Base-by-base conservation (phyloP, 305 asterid genomes). In the Petunia hybrid region DNA sequence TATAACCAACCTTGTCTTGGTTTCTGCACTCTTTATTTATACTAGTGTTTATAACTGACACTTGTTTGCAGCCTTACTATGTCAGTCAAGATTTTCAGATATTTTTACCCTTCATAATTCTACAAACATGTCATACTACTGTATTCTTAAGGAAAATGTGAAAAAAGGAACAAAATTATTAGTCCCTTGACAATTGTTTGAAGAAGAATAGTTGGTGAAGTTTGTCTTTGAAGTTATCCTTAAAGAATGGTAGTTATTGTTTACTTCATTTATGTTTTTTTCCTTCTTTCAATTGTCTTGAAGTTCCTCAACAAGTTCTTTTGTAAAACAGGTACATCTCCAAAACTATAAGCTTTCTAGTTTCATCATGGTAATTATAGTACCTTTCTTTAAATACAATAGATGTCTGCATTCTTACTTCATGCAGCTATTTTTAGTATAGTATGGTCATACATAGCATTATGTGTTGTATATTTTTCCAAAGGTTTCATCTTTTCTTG, bases 401-500 rank as follows among this genome's bases (percentile, higher is more conserved):
- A n/a, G n/a, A n/a, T 38, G 70, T 12, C 2, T 64, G 46, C 46
- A 64, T 38, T 64, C 36, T 12, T 40, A 40, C 74, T 40, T 6
- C 35, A 39, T 66, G 12, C 43, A n/a, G n/a, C n/a, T 12, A 35
- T 38, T 5, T 39, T n/a, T 1, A 8, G 6, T 1, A 0, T 2
- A 66, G 14, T 40, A 45, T 69, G 76, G 0, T 69, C 10, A 70
- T 31, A 46, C 1, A 31, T 4, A 45, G 12, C 10, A 46, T 2
- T 46, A 70, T 70, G 76, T 70, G 42, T 46, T 3, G 10, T 70
- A 22, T 10, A 70, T 70, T 70, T 46, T 2, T 46, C 61, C n/a
- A n/a, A 71, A 71, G 77, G 46, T 46, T 45, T 46, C 35, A 71
- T 71, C 62, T 48, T 71, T 71, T 70, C 43, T 70, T 46, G 60